phyloP scores from a whole-genome alignment of 257 asterid genomes.

The Ilex aquifolium region DNA sequence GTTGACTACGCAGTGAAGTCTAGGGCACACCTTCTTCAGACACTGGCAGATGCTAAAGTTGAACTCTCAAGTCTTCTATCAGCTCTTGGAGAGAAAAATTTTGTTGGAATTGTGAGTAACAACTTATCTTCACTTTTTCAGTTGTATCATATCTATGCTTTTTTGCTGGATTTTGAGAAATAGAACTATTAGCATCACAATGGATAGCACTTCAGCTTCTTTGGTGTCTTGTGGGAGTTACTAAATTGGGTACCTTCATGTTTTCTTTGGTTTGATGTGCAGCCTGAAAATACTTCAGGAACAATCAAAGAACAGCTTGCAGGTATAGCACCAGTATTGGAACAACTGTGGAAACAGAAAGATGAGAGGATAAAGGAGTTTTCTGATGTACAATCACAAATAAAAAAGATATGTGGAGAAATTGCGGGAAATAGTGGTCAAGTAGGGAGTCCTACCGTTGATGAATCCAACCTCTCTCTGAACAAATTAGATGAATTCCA shows the following conservation, averaged over 20 bases:
- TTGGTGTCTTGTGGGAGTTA: background rate
- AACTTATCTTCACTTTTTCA: background rate
- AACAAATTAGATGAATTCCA: slow-evolving; percentile 79
- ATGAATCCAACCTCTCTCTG: slow-evolving; percentile 74
- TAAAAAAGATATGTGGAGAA: slow-evolving; percentile 73
- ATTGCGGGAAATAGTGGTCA: slow-evolving; percentile 66
- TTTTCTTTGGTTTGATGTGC: slow-evolving; percentile 5
- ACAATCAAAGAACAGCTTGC: slow-evolving; percentile 95
- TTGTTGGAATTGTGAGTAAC: slow-evolving; percentile 62
- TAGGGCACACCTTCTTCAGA: slow-evolving; percentile 75
- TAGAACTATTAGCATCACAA: background rate
- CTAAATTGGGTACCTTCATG: background rate
- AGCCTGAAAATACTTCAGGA: slow-evolving; percentile 94
- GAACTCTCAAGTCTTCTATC: slow-evolving; percentile 80
- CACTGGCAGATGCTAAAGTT: slow-evolving; percentile 82
- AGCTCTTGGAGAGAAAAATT: slow-evolving; percentile 78
- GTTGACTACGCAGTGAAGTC: slow-evolving; percentile 86
- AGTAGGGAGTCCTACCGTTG: slow-evolving; percentile 56
- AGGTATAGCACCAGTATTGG: slow-evolving; percentile 84
- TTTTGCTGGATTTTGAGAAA: no score
- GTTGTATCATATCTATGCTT: background rate
- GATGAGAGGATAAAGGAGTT: slow-evolving; percentile 80
- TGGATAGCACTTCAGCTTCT: background rate
- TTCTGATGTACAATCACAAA: slow-evolving; percentile 81
- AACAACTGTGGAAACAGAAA: slow-evolving; percentile 76